Evolutionary conservation across 192 early-diverging fungal genomes (phyloP).

Genomic region (Coemansia asiatica): DNA sequence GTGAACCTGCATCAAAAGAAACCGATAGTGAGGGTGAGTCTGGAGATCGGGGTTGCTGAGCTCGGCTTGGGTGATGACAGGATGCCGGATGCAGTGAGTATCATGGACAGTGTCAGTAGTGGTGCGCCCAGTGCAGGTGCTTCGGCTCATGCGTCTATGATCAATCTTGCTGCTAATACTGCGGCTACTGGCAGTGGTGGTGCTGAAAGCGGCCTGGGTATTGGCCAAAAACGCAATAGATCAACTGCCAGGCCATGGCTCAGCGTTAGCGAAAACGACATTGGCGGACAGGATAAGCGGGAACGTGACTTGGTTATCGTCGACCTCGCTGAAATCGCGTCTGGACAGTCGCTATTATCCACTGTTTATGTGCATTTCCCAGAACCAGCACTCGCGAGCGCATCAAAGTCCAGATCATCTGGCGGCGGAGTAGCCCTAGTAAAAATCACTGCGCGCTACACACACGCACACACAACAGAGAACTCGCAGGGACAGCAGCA

Average conservation of each 20-base stretch:
- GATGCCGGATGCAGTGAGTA: conserved; percentile 8
- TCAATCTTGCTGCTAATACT: neutral
- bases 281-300: neutral
- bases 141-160: neutral
- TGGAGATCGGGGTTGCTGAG: conserved; percentile 15
- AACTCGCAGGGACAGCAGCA: neutral
- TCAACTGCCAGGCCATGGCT: neutral
- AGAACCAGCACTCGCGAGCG: conserved; percentile 6
- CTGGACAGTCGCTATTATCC: conserved; percentile 6
- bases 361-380: conserved; percentile 36
- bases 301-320: neutral
- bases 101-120: conserved; percentile 7
- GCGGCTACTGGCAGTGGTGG: neutral
- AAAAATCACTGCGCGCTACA: conserved; percentile 1
- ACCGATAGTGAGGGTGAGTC: neutral
- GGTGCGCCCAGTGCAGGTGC: neutral
- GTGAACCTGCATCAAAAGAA: conserved; percentile 17
- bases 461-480: neutral
- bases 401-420: neutral
- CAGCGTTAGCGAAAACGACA: neutral
- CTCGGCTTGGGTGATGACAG: neutral
- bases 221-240: neutral
- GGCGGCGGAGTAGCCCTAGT: neutral
- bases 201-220: neutral
- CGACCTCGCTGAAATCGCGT: neutral